phyloP scores from a whole-genome alignment of 805 yeast species.

The Jamesozyma gamospora region DNA sequence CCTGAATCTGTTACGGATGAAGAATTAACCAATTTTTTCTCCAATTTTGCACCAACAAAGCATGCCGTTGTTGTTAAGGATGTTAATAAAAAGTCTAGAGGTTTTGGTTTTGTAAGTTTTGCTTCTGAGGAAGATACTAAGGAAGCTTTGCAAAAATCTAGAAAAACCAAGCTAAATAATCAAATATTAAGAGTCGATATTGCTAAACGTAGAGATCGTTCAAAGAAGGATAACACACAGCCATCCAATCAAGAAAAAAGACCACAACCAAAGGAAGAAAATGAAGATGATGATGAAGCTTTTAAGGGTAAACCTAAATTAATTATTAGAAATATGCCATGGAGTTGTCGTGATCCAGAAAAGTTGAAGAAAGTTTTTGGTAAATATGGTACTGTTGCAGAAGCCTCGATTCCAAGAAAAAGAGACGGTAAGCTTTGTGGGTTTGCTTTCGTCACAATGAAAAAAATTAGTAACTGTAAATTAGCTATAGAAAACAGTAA shows the following conservation, averaged over 20 bases:
- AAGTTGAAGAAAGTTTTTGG: slow-evolving; percentile 59
- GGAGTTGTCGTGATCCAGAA: slow-evolving; percentile 81
- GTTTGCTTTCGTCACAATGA: slow-evolving; percentile 90
- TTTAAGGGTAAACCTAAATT: slow-evolving; percentile 72
- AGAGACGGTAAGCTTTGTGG: slow-evolving; percentile 86
- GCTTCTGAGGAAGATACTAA: slow-evolving; percentile 74
- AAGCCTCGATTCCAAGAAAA: slow-evolving; percentile 82
- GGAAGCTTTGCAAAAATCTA: slow-evolving; percentile 59
- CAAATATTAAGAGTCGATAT: slow-evolving; percentile 66
- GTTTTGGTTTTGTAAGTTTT: slow-evolving; percentile 94
- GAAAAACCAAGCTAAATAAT: slow-evolving; percentile 55
- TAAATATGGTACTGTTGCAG: slow-evolving; percentile 77
- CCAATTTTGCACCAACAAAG: slow-evolving; percentile 88
- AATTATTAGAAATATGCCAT: slow-evolving; percentile 86
- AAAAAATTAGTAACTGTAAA: slow-evolving; percentile 64
- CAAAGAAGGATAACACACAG: slow-evolving; percentile 22
- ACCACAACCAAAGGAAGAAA: slow-evolving; percentile 3
- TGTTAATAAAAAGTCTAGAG: slow-evolving; percentile 65
- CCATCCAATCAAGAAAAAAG: slow-evolving; percentile 4
- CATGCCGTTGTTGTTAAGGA: slow-evolving; percentile 90
- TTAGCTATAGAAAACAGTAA: slow-evolving; percentile 65
- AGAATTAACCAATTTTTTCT: slow-evolving; percentile 71
- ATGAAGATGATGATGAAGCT: slow-evolving; percentile 30
- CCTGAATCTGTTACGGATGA: slow-evolving; percentile 77
- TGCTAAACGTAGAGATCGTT: slow-evolving; percentile 88